Evolutionary conservation across 169 alveolate genomes (phyloP).

Genomic region (Cryptosporidium tyzzeri): DNA sequence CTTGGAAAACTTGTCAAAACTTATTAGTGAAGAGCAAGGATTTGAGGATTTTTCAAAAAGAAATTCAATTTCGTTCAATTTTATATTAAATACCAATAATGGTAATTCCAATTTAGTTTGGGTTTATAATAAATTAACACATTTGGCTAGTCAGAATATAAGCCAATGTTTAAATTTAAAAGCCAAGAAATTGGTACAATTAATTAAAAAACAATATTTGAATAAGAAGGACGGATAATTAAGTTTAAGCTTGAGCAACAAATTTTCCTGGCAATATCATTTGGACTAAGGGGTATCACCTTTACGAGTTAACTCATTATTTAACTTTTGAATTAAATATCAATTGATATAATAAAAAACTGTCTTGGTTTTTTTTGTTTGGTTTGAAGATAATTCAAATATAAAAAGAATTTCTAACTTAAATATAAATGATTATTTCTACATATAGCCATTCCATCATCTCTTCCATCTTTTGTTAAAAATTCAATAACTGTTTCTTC

Average conservation of each 20-base stretch:
- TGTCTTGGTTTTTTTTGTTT: no score
- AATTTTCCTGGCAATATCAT: neutral
- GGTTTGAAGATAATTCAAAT: no score
- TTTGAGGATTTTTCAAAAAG: neutral
- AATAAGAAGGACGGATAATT: neutral
- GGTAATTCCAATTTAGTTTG: neutral
- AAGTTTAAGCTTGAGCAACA: neutral
- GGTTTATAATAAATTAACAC: slow-evolving; percentile 3
- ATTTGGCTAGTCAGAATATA: neutral
- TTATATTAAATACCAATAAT: neutral
- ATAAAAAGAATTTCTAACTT: neutral
- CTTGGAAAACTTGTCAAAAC: neutral
- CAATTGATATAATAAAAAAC: no score
- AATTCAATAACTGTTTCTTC: slow-evolving; percentile 18
- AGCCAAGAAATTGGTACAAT: neutral
- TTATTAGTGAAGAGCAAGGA: neutral
- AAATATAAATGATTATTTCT: neutral
- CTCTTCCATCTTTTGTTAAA: neutral
- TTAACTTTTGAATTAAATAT: no score
- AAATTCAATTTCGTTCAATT: neutral
- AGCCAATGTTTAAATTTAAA: neutral
- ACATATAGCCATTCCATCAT: slow-evolving; percentile 14
- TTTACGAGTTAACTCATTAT: no score
- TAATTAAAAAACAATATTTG: slow-evolving; percentile 13
- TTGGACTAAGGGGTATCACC: neutral